Conservation (phyloP, 805 yeast species). For the Komagataella phaffii region DNA sequence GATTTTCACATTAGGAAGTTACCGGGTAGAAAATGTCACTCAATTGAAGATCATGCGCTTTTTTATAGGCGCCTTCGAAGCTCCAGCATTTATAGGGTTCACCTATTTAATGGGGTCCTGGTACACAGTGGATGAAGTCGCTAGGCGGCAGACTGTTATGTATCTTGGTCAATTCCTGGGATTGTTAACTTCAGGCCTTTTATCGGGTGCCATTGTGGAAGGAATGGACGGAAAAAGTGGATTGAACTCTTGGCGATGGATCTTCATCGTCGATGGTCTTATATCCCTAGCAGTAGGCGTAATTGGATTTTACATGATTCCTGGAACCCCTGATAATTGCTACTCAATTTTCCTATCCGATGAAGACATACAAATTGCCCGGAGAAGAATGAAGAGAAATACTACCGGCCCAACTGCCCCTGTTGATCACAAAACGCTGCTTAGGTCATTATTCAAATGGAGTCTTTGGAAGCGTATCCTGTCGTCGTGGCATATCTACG, state of each 20-base stretch:
- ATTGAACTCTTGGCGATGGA: conserved; percentile 22
- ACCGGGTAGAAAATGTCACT: conserved; percentile 31
- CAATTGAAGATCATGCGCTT: conserved; percentile 47
- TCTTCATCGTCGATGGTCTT: conserved; percentile 23
- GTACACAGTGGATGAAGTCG: conserved; percentile 31
- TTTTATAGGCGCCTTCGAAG: conserved; percentile 28
- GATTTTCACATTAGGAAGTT: conserved; percentile 44
- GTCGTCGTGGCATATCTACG: conserved; percentile 47
- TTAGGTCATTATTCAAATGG: conserved; percentile 21
- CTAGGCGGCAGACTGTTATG: conserved; percentile 46
- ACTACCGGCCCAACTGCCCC: conserved; percentile 8
- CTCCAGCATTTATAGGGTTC: conserved; percentile 26
- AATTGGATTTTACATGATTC: conserved; percentile 24
- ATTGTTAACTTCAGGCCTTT: conserved; percentile 39
- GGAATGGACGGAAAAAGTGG: conserved; percentile 18
- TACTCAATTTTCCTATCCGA: conserved; percentile 35
- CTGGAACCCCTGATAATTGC: conserved; percentile 53
- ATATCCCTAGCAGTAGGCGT: conserved; percentile 5
- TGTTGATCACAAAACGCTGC: background rate
- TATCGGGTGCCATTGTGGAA: conserved; percentile 26
- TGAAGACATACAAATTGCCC: conserved; percentile 37
- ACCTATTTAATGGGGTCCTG: conserved; percentile 26
- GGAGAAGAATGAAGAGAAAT: conserved; percentile 22
- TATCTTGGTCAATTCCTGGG: conserved; percentile 55
- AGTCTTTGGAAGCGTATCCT: conserved; percentile 40